Percentiles rank a stretch among this genome's conserved stretches.
phyloP scores from a whole-genome alignment of 179 eudicot species.

The Beta macrorhiza region DNA sequence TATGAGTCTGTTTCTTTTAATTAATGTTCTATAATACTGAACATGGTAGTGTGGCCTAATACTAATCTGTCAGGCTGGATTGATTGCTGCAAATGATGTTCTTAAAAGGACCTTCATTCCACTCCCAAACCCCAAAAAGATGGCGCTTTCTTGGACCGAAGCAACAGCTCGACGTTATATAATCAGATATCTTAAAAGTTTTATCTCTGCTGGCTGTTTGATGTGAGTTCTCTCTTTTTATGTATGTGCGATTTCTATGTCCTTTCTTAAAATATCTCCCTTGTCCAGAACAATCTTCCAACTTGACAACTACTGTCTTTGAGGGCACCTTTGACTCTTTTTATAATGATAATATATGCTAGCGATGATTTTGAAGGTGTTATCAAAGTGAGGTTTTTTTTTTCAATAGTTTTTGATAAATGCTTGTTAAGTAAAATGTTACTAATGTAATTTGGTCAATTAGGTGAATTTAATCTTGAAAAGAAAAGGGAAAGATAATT shows the following conservation, averaged over 20 bases:
- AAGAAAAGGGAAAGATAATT: not conserved
- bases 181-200: slow-evolving; percentile 52
- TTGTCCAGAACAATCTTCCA: not conserved
- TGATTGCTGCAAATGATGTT: slow-evolving; percentile 56
- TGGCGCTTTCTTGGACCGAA: slow-evolving; percentile 68
- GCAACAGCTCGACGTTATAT: slow-evolving; percentile 62
- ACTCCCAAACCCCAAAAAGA: slow-evolving; percentile 62
- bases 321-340: not conserved
- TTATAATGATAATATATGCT: not conserved
- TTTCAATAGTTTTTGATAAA: no score
- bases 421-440: not conserved
- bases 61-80: slow-evolving; percentile 60
- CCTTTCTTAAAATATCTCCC: not conserved
- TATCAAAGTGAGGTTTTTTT: no score
- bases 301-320: not conserved
- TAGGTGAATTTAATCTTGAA: not conserved
- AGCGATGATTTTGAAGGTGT: not conserved
- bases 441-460: no score
- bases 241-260: not conserved
- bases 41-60: not conserved
- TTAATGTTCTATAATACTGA: not conserved
- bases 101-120: slow-evolving; percentile 41
- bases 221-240: slow-evolving; percentile 48
- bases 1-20: not conserved
- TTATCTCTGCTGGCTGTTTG: slow-evolving; percentile 65